Percentiles rank a stretch among this genome's conserved stretches.
Evolutionary conservation across 768 basidiomycete genomes (phyloP).

Genomic region (Amanita subjunquillea): DNA sequence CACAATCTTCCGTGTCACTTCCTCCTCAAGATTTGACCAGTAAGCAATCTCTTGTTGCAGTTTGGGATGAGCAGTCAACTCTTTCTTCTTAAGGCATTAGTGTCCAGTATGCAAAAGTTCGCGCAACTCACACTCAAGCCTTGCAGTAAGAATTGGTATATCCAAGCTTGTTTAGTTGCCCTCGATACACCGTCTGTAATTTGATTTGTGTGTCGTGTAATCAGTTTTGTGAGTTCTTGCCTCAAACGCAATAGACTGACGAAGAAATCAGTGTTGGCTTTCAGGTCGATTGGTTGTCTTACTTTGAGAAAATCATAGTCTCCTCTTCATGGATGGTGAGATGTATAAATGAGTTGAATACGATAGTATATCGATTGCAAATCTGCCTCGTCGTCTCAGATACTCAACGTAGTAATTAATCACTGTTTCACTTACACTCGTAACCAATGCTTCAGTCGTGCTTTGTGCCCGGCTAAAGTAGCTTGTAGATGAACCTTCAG

Average conservation of each 20-base stretch:
- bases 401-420: neutral
- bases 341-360: conserved; percentile 79
- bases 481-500: conserved; percentile 56
- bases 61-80: conserved; percentile 70
- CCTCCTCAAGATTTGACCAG: conserved; percentile 82
- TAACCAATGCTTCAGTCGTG: conserved; percentile 62
- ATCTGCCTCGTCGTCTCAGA: conserved; percentile 30
- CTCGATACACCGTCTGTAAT: conserved; percentile 48
- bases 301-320: conserved; percentile 97
- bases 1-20: conserved; percentile 52
- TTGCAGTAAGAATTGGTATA: conserved; percentile 72
- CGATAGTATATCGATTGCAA: conserved; percentile 61
- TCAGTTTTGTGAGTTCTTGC: conserved; percentile 70
- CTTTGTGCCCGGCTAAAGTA: conserved; percentile 51
- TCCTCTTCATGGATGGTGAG: conserved; percentile 82
- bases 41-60: conserved; percentile 79
- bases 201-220: conserved; percentile 62
- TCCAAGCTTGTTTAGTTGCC: conserved; percentile 57
- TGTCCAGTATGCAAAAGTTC: neutral
- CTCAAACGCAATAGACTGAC: conserved; percentile 74
- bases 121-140: conserved; percentile 53
- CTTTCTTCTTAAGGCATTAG: conserved; percentile 34
- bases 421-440: conserved; percentile 33
- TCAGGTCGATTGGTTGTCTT: conserved; percentile 13
- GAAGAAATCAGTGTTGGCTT: neutral